phyloP scores from a whole-genome alignment of 805 yeast genomes.

The Metschnikowia matae region DNA sequence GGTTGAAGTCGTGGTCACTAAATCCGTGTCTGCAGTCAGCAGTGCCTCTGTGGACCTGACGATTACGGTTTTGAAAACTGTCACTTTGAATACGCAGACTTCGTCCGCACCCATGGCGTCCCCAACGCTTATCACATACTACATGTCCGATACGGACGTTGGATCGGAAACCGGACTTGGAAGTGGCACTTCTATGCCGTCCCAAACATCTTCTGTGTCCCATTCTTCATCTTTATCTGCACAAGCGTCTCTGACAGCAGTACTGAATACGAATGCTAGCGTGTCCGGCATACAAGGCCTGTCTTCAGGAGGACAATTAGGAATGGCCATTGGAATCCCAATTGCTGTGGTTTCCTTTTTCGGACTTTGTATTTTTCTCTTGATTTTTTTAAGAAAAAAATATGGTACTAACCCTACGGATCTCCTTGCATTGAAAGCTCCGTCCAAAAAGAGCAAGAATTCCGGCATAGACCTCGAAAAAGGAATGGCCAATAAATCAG shows the following conservation, averaged over 20 bases:
- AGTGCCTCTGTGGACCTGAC: neutral
- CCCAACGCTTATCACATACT: neutral
- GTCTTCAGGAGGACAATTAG: conserved; percentile 19
- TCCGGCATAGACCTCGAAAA: neutral
- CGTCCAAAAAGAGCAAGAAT: neutral
- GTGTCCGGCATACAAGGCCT: conserved; percentile 1
- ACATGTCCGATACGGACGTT: neutral
- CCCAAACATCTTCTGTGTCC: neutral
- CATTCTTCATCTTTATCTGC: neutral
- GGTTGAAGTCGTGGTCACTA: conserved; percentile 2
- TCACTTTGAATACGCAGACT: neutral
- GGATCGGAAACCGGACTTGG: neutral
- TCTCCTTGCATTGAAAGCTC: conserved; percentile 6
- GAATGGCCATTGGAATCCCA: conserved; percentile 32
- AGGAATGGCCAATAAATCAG: neutral
- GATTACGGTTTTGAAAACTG: neutral
- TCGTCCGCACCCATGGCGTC: neutral
- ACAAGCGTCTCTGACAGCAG: neutral
- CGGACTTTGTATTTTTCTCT: conserved; percentile 15
- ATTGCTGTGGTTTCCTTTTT: conserved; percentile 25
- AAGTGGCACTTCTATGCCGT: neutral
- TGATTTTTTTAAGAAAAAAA: conserved; percentile 9
- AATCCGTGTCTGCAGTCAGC: neutral
- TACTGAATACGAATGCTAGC: conserved; percentile 1
- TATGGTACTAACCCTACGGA: conserved; percentile 10